Conservation (phyloP, 2,329 filamentous ascomycete species). For the Clonostachys sp. region DNA sequence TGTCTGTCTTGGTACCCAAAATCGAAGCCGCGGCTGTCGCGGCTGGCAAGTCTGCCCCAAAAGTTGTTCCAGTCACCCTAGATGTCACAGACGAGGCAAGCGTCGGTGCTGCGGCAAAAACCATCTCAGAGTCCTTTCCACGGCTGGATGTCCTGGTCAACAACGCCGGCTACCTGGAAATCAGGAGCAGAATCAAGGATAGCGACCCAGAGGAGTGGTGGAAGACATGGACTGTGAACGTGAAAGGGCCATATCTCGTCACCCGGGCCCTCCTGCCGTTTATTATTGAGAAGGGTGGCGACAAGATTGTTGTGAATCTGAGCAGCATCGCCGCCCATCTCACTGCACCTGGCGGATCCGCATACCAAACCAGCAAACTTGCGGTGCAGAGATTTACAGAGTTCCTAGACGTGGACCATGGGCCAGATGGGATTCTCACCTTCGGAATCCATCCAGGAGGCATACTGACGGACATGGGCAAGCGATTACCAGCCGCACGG, state of each 20-base stretch:
- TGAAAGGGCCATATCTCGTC: constrained; percentile 39
- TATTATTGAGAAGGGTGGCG: constrained; percentile 23
- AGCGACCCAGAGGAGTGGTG: constrained; percentile 35
- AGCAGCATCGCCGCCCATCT: not conserved
- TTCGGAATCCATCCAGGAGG: constrained; percentile 32
- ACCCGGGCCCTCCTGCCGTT: constrained; percentile 42
- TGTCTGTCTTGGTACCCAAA: constrained; percentile 21
- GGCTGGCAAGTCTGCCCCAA: constrained; percentile 19
- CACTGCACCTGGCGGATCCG: constrained; percentile 1
- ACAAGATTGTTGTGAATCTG: constrained; percentile 36
- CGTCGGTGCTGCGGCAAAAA: constrained; percentile 12
- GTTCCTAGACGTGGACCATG: constrained; percentile 39
- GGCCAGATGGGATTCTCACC: constrained; percentile 29
- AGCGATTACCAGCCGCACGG: constrained; percentile 5
- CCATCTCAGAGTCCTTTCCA: constrained; percentile 25
- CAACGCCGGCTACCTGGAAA: constrained; percentile 30
- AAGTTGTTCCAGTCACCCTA: constrained; percentile 31
- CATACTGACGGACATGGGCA: constrained; percentile 25
- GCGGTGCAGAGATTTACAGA: constrained; percentile 44
- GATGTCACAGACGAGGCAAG: constrained; percentile 27
- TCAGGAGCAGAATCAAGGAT: constrained; percentile 23
- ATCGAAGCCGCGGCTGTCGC: constrained; percentile 9
- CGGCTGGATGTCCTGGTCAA: constrained; percentile 31
- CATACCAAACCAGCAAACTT: constrained; percentile 43
- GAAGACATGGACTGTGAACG: constrained; percentile 23